A percentile compares a stretch with the other conserved stretches of the same genome.
These are phyloP conservation scores for Trypanosomatidae sp. DNA, from an alignment of 208 protist species.

Conservation along the genomic window DNA sequence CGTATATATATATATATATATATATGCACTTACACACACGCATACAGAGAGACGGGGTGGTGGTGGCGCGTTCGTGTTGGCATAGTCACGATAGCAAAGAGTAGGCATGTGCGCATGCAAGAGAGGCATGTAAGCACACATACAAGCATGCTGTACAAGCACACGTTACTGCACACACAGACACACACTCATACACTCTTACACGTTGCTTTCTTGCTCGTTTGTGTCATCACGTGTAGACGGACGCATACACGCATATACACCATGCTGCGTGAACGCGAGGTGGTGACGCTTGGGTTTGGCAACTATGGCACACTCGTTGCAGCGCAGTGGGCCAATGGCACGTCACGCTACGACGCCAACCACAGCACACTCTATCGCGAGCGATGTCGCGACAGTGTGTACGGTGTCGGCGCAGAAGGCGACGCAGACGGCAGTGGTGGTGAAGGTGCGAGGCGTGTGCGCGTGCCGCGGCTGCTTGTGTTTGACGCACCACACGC, in stretches of 20 bases:
- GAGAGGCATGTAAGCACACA: too few relatives aligned
- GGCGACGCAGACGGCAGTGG: constrained; percentile 2
- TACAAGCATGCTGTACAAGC: neutral
- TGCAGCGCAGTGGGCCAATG: constrained; percentile 79
- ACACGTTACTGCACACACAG: neutral
- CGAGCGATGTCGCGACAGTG: constrained; percentile 15
- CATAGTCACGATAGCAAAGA: too few relatives aligned
- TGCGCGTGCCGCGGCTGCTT: constrained; percentile 49
- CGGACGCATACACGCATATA: neutral
- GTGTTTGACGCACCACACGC: constrained; percentile 66
- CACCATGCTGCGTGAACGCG: constrained; percentile 19
- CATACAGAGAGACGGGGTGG: too few relatives aligned
- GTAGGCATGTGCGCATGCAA: too few relatives aligned
- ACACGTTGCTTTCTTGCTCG: neutral
- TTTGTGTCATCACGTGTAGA: neutral
- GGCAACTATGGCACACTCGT: constrained; percentile 81
- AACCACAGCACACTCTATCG: constrained; percentile 54
- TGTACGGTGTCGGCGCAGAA: constrained; percentile 13
- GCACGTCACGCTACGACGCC: constrained; percentile 50
- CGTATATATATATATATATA: too few relatives aligned
- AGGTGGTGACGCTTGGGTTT: constrained; percentile 65
- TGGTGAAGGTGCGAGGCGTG: neutral
- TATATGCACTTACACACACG: too few relatives aligned
- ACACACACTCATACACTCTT: neutral
- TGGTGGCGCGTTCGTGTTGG: too few relatives aligned